Conservation (phyloP, 176 grass and related monocot genomes). For the Musa schizocarpa region DNA sequence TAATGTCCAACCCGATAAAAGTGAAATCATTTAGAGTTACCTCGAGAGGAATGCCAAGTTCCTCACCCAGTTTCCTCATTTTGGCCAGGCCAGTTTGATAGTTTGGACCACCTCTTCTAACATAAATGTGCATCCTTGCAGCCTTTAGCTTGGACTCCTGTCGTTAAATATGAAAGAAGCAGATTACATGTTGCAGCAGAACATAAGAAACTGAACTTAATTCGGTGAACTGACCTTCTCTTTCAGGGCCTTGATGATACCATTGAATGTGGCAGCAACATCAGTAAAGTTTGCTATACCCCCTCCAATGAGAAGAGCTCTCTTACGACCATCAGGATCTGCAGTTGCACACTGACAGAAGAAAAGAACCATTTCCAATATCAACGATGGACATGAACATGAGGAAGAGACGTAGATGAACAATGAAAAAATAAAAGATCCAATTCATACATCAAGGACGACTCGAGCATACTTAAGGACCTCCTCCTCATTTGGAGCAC, state of each 20-base stretch:
- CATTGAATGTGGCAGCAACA: constrained; percentile 46
- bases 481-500: constrained; percentile 88
- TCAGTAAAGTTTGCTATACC: constrained; percentile 52
- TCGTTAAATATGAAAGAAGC: neutral
- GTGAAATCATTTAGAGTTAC: constrained; percentile 12
- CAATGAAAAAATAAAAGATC: neutral
- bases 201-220: neutral
- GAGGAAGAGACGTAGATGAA: neutral
- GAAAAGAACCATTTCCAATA: constrained; percentile 1
- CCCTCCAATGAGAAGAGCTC: constrained; percentile 43
- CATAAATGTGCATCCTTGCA: constrained; percentile 80
- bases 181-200: neutral
- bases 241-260: constrained; percentile 38
- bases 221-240: constrained; percentile 30
- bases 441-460: constrained; percentile 70
- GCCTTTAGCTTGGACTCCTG: constrained; percentile 83
- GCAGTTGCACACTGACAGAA: constrained; percentile 33
- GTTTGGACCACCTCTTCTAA: constrained; percentile 76
- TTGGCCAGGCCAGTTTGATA: constrained; percentile 79
- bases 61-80: constrained; percentile 64
- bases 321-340: constrained; percentile 44
- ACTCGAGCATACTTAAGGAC: constrained; percentile 91
- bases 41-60: constrained; percentile 67
- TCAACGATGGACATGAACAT: neutral
- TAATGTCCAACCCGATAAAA: no score